Evolutionary conservation across 2,329 filamentous ascomycete genomes (phyloP).

Genomic region (Trichophyton mentagrophytes): DNA sequence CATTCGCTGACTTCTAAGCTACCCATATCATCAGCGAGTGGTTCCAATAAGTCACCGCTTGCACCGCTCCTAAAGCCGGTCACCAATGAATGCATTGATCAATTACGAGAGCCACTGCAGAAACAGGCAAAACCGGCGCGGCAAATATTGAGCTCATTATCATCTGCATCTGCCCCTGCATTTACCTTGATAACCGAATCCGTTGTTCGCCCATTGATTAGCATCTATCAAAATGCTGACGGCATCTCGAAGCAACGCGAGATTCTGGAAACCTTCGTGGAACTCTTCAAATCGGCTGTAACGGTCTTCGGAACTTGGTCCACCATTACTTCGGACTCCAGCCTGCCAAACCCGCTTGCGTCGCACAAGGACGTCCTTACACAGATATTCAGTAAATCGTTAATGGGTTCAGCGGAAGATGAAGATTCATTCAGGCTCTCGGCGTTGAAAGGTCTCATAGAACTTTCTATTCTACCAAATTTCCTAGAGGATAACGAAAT

Average conservation of each 20-base stretch:
- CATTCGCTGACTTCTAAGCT: constrained; percentile 44
- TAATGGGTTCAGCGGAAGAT: constrained; percentile 41
- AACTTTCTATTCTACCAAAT: constrained; percentile 33
- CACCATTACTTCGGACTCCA: constrained; percentile 22
- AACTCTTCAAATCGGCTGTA: constrained; percentile 46
- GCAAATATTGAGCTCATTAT: constrained; percentile 45
- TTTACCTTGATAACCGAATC: constrained; percentile 45
- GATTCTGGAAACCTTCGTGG: constrained; percentile 47
- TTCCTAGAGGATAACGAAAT: constrained; percentile 42
- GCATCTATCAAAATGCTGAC: constrained; percentile 48
- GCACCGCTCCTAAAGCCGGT: constrained; percentile 47
- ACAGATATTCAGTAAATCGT: constrained; percentile 42
- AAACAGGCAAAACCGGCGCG: constrained; percentile 55
- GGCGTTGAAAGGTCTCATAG: constrained; percentile 36
- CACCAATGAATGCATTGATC: constrained; percentile 54
- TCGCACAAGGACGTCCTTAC: constrained; percentile 40
- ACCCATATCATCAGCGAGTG: constrained; percentile 30
- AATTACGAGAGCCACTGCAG: constrained; percentile 54
- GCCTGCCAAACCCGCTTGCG: constrained; percentile 31
- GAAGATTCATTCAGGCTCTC: constrained; percentile 39
- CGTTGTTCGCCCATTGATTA: constrained; percentile 45
- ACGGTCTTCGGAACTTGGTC: constrained; percentile 46
- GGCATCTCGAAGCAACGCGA: constrained; percentile 51
- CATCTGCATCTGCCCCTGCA: constrained; percentile 42
- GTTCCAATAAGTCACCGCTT: constrained; percentile 31